Evolutionary conservation across 2,329 filamentous ascomycete genomes (phyloP).

Genomic region (Arthrobotrys entomopaga): DNA sequence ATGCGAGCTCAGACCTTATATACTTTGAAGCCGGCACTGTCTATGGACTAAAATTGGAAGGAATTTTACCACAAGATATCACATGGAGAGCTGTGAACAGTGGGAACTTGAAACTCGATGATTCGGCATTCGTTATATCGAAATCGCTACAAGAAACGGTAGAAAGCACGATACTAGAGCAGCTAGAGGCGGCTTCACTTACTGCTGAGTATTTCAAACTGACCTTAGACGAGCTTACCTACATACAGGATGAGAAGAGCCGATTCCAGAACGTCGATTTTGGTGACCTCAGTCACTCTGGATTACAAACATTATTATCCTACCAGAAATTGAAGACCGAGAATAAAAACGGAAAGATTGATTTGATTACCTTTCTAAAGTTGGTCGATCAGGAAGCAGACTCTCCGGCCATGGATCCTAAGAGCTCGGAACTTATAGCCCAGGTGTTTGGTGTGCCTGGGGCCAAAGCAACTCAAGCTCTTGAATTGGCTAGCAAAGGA

Average conservation of each 20-base stretch:
- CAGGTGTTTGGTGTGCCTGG: background rate
- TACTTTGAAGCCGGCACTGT: slow-evolving; percentile 7
- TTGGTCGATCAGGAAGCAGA: background rate
- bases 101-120: background rate
- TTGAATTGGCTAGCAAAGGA: background rate
- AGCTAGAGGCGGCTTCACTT: slow-evolving; percentile 2
- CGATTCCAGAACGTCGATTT: slow-evolving; percentile 12
- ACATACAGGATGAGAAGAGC: background rate
- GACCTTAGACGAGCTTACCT: background rate
- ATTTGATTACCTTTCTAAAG: slow-evolving; percentile 11
- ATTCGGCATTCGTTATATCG: background rate
- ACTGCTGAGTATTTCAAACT: background rate
- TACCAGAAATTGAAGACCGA: background rate
- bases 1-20: slow-evolving; percentile 3
- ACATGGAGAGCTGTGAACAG: slow-evolving; percentile 8
- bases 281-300: background rate
- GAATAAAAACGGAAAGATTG: background rate
- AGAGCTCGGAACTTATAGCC: background rate
- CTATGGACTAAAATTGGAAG: background rate
- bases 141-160: slow-evolving; percentile 2
- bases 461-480: background rate
- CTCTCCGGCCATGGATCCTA: background rate
- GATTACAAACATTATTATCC: background rate
- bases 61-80: background rate
- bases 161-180: slow-evolving; percentile 1